Evolutionary conservation across 108 stramenopile species (phyloP), one percentile per base, ranked within the genome.

Genomic region (Chaetoceros muelleri): DNA sequence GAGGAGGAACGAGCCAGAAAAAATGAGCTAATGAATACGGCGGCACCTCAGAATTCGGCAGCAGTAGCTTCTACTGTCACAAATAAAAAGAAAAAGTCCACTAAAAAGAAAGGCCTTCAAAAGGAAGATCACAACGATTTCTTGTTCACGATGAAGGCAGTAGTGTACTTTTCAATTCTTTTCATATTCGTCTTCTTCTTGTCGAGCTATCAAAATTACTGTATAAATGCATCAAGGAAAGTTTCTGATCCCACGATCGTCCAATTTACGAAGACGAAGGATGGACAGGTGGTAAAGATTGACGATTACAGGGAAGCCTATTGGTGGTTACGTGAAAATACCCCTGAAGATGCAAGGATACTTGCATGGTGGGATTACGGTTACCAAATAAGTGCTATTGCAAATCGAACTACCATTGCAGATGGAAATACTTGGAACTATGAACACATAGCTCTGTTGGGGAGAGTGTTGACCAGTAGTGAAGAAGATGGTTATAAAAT

Each of bases 401-500:
- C 87, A 49, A 95, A 97, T 69, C 84, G 96, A 0, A 99, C 96
- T 2, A 95, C 94, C 13, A 70, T 97, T 57, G 96, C 95, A 1
- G 98, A 99, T 75, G 95, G 95, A 24, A 99, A 99, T 73, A 97
- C 96, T 53, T 99, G 96, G 96, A 97, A 97, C 73, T 94, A 97
- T 56, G 95, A 95, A 60, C 98, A 99, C 72, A 96, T 99, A 74
- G 96, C 98, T 21, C 86, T 96, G 3, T 75, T 99, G 5, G 98
- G 95, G 0, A 87, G 90, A 59, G 73, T 79, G 7, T 63, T 99
- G 48, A 93, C 96, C 21, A 70, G 91, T 0, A 62, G 67, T 46
- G 88, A 90, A 49, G 81, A 93, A 48, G 86, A 93, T 61, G 95
- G 92, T 3, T 92, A 96, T 70, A 73, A 84, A 59, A 96, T 96